Evolutionary conservation across 805 yeast genomes (phyloP).

Genomic region (Kodamaea fukazawae): DNA sequence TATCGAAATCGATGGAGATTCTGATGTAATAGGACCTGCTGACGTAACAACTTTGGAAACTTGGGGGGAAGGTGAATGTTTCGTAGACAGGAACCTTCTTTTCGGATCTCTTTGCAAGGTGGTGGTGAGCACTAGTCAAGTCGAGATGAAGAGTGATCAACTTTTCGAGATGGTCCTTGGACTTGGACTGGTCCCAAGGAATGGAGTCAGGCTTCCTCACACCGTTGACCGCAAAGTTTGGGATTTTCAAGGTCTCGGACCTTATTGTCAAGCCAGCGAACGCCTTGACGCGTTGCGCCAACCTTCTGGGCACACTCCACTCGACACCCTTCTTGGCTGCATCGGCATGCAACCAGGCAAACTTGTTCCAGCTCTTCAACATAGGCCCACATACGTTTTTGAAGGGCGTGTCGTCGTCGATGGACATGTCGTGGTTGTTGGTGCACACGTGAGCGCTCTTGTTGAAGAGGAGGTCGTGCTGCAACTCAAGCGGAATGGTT

Average conservation of each 20-base stretch:
- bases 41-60: constrained; percentile 6
- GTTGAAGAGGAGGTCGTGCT: constrained; percentile 33
- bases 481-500: constrained; percentile 39
- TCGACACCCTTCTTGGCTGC: constrained; percentile 1
- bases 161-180: neutral
- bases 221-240: constrained; percentile 1
- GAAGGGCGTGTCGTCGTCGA: constrained; percentile 1
- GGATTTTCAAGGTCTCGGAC: constrained; percentile 5
- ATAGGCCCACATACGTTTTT: constrained; percentile 2
- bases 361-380: neutral
- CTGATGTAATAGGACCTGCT: constrained; percentile 5
- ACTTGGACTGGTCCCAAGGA: neutral
- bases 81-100: constrained; percentile 4
- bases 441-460: constrained; percentile 8
- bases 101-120: neutral
- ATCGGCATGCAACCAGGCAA: neutral
- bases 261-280: neutral
- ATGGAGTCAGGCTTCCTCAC: neutral
- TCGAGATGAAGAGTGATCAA: constrained; percentile 1
- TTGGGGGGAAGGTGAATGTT: constrained; percentile 4
- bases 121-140: constrained; percentile 2
- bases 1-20: neutral
- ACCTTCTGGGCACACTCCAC: neutral
- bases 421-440: neutral
- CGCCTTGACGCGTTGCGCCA: constrained; percentile 4